phyloP scores from a whole-genome alignment of 129 eudicot genomes.

The Glebionis coronaria region DNA sequence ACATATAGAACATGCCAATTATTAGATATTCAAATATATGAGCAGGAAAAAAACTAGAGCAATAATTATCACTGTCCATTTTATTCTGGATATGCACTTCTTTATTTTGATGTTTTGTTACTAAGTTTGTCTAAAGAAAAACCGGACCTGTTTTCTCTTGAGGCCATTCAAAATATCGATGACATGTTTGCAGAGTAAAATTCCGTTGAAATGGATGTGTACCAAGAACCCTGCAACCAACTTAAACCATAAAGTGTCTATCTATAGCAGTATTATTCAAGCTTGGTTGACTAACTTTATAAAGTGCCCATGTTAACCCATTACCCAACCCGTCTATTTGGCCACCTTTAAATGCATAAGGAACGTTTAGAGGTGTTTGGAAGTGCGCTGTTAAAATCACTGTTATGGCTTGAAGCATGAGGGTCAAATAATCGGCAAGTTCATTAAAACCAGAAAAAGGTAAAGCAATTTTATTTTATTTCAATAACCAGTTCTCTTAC shows the following conservation, averaged over 20 bases:
- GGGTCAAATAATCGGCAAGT: not conserved
- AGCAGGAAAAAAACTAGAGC: not conserved
- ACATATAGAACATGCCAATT: not conserved
- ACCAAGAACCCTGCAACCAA: conserved; percentile 67
- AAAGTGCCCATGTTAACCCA: no score
- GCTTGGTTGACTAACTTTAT: no score
- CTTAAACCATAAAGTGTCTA: not conserved
- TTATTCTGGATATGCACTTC: no score
- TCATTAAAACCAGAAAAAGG: conserved; percentile 1
- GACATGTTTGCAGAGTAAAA: conserved; percentile 66
- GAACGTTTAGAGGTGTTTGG: not conserved
- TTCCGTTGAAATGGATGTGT: conserved; percentile 44
- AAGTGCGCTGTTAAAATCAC: not conserved
- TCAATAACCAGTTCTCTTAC: not conserved
- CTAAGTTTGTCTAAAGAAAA: not conserved
- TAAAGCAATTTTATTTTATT: not conserved
- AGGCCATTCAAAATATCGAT: conserved; percentile 73
- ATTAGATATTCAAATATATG: not conserved
- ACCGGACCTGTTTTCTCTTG: conserved; percentile 83
- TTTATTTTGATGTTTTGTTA: no score
- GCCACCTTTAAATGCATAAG: not conserved
- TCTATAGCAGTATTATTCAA: not conserved
- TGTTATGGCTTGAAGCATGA: not conserved
- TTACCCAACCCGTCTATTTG: no score
- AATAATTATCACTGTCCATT: not conserved